Base-by-base conservation (phyloP, 805 yeast genomes). In the Komagataella pastoris region DNA sequence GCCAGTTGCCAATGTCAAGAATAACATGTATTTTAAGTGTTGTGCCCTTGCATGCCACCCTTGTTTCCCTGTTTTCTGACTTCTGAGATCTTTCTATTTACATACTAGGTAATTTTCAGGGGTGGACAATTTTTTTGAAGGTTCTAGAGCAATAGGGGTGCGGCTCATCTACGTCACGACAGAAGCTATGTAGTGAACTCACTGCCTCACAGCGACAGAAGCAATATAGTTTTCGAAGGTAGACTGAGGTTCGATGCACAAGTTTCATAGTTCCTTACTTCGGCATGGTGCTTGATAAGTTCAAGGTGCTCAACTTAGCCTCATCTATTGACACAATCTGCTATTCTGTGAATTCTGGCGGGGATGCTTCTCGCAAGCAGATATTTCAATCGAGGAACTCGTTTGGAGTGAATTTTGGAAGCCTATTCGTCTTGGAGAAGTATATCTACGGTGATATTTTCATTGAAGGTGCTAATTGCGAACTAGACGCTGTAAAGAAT, bases 391-490 rank as follows among this genome's bases (percentile, higher is more conserved):
- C 74, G 18, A 69, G 93, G 50, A 68, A 68, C 57, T 86, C 87
- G 61, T 81, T 77, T 61, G 98, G 97, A 6, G 95, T 87, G 36
- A 90, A 89, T 64, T 68, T 90, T 46, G 98, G 98, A 0, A 76
- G 89, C 0, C 65, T 84, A 53, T 90, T 89, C 63, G 82, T 89
- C 1, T 71, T 80, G 48, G 97, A 90, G 61, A 81, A 80, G 58
- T 90, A 87, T 81, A 86, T 88, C 43, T 85, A 68, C 63, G 83
- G 77, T 52, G 69, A 74, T 46, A 65, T 83, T 52, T 85, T 86
- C 59, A 72, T 75, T 3, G 79, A 77, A 18, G 76, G 76, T 23
- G 73, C 86, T 2, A 75, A 67, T 6, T 76, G 79, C 46, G 99
- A 91, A 66, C 75, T 83, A 52, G 90, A 85, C 46, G 96, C 89